Evolutionary conservation across 2,329 filamentous ascomycete species (phyloP), one percentile per base, ranked within the genome.

Genomic region (Zasmidium angulare): DNA sequence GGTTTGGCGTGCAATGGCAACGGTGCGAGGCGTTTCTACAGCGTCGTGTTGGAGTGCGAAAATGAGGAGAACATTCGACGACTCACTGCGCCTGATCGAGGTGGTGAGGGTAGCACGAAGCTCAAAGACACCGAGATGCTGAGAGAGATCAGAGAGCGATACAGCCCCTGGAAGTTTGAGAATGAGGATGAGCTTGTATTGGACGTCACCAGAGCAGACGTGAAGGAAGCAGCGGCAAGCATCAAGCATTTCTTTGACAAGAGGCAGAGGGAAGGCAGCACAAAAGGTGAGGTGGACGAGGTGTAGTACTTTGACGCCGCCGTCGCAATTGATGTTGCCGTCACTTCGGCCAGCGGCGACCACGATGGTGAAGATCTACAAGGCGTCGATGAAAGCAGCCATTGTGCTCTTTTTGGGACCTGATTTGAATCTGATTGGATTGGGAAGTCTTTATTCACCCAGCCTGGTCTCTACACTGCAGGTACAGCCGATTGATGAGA

Each of bases 41-140:
- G 40, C 19, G 52, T 59, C 2, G 49, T 59, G 26, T 46, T 59
- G 51, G 40, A 59, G 21, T 59, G 57, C 36, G 57, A 55, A 9
- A 22, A 17, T 17, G 23, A 50, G 52, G 57, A 55, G 46, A 59
- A 59, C 23, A 46, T 56, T n/a, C 19, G 22, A 11, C 14, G 57
- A 26, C 19, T 59, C 17, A 26, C 29, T 43, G 50, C 31, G 36
- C 40, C 52, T 17, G 57, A 36, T 3, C 3, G 57, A 21, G 43
- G 51, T 6, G 29, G 47, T 7, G 47, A 40, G 1, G 12, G 36
- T 3, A 43, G 36, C n/a, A 43, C 36, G 36, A 55, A 55, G 47
- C 21, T 59, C 20, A 59, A 26, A 46, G 53, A 55, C 36, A 24
- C 22, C 9, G 46, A 50, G 20, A 9, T 55, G 2, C 47, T 59